phyloP scores from a whole-genome alignment of 78 protist species.

The Emiliania huxleyi region DNA sequence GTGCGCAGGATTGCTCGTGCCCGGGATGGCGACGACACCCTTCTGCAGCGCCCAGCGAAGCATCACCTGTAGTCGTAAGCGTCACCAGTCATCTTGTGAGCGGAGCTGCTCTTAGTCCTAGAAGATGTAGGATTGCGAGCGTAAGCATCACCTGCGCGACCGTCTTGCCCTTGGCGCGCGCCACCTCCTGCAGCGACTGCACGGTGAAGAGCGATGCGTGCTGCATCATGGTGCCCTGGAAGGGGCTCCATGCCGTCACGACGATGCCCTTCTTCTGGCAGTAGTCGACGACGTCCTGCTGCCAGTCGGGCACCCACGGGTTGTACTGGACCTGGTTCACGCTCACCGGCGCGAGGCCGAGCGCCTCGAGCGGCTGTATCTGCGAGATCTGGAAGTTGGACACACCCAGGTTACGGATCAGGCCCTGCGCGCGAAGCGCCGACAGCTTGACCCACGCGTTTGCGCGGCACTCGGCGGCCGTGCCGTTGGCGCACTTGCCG shows the following conservation, averaged over 20 bases:
- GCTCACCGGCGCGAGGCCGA: constrained; percentile 25
- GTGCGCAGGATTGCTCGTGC: constrained; percentile 41
- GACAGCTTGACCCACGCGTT: not conserved
- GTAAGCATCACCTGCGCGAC: no score
- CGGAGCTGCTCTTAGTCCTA: no score
- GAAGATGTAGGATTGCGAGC: no score
- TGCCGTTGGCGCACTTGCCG: not conserved
- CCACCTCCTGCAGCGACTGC: not conserved
- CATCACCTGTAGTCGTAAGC: no score
- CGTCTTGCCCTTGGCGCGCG: no score
- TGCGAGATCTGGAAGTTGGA: not conserved
- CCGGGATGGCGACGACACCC: constrained; percentile 29
- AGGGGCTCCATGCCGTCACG: not conserved
- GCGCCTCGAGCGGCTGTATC: not conserved
- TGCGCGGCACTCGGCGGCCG: constrained; percentile 29
- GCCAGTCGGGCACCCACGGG: constrained; percentile 24
- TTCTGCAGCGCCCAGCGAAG: constrained; percentile 35
- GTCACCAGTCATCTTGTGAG: no score
- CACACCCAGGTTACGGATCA: not conserved
- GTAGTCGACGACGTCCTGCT: constrained; percentile 16
- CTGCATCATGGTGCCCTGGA: constrained; percentile 6
- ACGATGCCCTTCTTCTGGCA: not conserved
- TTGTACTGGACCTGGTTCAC: constrained; percentile 17
- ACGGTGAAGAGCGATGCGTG: not conserved
- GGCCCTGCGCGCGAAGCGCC: not conserved